These are phyloP conservation scores for Setaria italica DNA, from an alignment of 202 grass and related monocot genomes.

Conservation along the genomic window DNA sequence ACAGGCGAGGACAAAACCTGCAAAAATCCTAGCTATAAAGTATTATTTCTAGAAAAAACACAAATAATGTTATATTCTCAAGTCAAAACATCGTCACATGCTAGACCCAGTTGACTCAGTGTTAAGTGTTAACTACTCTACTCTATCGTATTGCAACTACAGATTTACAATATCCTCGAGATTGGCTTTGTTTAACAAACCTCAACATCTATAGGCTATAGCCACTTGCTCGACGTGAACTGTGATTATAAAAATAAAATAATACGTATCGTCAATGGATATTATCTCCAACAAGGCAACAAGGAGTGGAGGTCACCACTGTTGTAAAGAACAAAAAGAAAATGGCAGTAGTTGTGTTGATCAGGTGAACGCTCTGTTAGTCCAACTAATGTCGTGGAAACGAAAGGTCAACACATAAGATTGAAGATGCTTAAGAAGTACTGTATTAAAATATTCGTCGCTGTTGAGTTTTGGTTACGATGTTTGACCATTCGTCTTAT, in stretches of 20 bases:
- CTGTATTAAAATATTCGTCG: too few relatives aligned
- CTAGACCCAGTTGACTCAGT: not conserved
- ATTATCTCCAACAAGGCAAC: too few relatives aligned
- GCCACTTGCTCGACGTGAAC: not conserved
- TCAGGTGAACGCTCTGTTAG: too few relatives aligned
- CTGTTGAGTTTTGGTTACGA: too few relatives aligned
- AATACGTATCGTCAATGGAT: too few relatives aligned
- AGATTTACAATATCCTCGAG: not conserved
- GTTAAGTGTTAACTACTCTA: not conserved
- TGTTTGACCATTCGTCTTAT: too few relatives aligned
- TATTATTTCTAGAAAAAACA: not conserved
- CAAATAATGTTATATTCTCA: not conserved
- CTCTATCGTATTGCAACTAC: not conserved
- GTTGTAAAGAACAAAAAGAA: too few relatives aligned
- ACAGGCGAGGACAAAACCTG: not conserved
- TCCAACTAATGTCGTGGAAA: too few relatives aligned
- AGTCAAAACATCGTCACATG: not conserved
- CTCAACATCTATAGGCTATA: not conserved
- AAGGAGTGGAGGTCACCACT: too few relatives aligned
- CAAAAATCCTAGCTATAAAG: not conserved
- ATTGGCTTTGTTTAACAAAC: not conserved
- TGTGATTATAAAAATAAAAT: not conserved
- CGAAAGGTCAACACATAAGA: too few relatives aligned
- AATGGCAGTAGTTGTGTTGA: too few relatives aligned
- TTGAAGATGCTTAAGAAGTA: too few relatives aligned